Base-by-base conservation (phyloP, 108 stramenopile species). In the Fragilaria radians region DNA sequence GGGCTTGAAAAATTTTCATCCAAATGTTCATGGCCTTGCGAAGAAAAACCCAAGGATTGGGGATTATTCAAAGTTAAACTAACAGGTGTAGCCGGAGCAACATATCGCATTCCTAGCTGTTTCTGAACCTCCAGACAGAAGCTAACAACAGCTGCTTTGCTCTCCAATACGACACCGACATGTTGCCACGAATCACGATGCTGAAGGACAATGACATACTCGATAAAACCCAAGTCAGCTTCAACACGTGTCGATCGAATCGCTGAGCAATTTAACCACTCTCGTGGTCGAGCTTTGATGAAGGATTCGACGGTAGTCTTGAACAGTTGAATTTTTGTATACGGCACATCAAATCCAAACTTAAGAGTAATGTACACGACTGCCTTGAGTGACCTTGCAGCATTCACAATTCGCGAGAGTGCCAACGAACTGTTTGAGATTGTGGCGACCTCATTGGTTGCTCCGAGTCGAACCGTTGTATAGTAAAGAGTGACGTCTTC, bases 31-130 rank as follows among this genome's bases (percentile, higher is more conserved):
- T 11, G 7, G 36, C 36, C 36, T 42, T 42, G 36, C 36, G 14
- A 11, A 7, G 14, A 11, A 42, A 14, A 42, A 42, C 36, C 14
- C 14, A 42, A 42, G 14, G 14, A 14, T 14, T 14, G 7, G 11
- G 36, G 14, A 42, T 42, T 14, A 7, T 42, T 42, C 55, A 57
- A 22, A 22, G n/a, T 18, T 36, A 57, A 24, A 34, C 34, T 18
- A 2, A 57, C 55, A n/a, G 55, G 55, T 17, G 28, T 29, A 19
- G 55, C 22, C 22, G 55, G 55, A 2, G 84, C 76, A 31, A 48
- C 63, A 48, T 89, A 89, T 50, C 68, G 68, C 73, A 85, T 85
- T 21, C 71, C 82, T 48, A 85, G 61, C 59, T 76, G 80, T 71
- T 82, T 81, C 26, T 68, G 64, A 0, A 76, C 74, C 57, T 85